These are phyloP conservation scores for Claviceps pusilla DNA, from an alignment of 2,329 filamentous ascomycete genomes.

Conservation along the genomic window DNA sequence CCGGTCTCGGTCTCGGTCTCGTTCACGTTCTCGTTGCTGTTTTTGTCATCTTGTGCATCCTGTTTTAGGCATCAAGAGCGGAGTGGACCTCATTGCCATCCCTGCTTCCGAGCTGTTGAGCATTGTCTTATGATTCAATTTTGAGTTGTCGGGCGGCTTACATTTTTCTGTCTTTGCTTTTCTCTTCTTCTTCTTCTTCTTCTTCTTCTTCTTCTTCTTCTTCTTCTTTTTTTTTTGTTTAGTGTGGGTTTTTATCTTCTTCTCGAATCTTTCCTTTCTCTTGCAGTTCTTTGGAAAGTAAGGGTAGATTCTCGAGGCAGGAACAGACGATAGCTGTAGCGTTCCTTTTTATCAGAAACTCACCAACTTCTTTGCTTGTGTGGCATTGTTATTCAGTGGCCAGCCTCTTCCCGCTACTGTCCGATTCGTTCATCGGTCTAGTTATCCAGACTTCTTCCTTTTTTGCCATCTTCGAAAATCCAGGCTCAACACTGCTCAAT, in stretches of 20 bases:
- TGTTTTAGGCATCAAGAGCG: background rate
- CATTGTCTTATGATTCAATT: background rate
- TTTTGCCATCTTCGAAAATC: background rate
- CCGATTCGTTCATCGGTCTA: slow-evolving; percentile 1
- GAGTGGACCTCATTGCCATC: background rate
- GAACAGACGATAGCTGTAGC: slow-evolving; percentile 10
- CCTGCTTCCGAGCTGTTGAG: background rate
- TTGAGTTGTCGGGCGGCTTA: background rate
- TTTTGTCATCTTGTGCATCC: background rate
- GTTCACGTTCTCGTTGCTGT: background rate
- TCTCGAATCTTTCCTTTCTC: background rate
- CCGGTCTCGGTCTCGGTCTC: too few relatives aligned
- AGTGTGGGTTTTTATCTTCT: background rate
- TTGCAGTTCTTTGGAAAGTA: background rate
- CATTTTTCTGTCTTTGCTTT: background rate
- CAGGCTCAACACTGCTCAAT: too few relatives aligned
- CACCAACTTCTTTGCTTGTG: slow-evolving; percentile 6
- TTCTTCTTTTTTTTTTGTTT: background rate
- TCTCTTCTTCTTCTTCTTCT: background rate
- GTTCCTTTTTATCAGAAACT: slow-evolving; percentile 11
- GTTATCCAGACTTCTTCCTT: background rate
- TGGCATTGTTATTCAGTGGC: slow-evolving; percentile 5
- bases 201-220: background rate
- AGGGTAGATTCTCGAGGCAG: slow-evolving; percentile 1
- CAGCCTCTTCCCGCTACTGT: slow-evolving; percentile 3